Base-by-base conservation (phyloP, 129 eudicot species). In the Ambrosia trifida region DNA sequence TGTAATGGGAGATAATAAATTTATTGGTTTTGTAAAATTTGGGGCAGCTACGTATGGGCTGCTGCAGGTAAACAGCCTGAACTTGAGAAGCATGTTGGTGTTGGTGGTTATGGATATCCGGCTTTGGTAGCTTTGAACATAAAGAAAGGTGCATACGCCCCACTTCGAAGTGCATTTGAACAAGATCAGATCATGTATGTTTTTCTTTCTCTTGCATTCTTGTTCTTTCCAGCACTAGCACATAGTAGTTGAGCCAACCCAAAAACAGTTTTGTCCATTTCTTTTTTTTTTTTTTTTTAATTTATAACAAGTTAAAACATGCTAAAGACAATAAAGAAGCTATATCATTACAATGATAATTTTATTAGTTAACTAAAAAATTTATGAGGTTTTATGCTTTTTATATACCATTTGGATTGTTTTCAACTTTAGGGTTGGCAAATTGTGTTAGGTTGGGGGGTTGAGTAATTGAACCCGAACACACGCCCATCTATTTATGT, bases 91-190 rank as follows among this genome's bases (percentile, higher is more conserved):
- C 82, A 85, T 49, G 95, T 93, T 2, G 96, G 95, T 28, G 98
- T 93, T 57, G 98, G 98, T 31, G 98, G 98, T 49, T 93, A 93
- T 44, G 98, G 98, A 8, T 93, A 89, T 80, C 98, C 98, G 3
- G 98, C 98, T 53, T 61, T 93, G 88, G 81, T 89, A 12, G 98
- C 96, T 59, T 85, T 93, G 17, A 93, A 93, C 75, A 49, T 84
- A 50, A 93, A 93, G 81, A 93, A 93, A 76, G 84, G 84, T 68
- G 96, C 84, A 31, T 93, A 87, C 44, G 90, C 93, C 31, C 93
- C 98, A 63, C 95, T 89, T 30, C 80, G 85, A 74, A 76, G 96
- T 17, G 96, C 98, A 46, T 93, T 89, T 72, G 86, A 85, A 68
- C 86, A 44, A 16, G 95, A 93, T 32, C 98, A 87, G 17, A 85